phyloP scores from a whole-genome alignment of 805 yeast species.

The Danielia reshetovae region DNA sequence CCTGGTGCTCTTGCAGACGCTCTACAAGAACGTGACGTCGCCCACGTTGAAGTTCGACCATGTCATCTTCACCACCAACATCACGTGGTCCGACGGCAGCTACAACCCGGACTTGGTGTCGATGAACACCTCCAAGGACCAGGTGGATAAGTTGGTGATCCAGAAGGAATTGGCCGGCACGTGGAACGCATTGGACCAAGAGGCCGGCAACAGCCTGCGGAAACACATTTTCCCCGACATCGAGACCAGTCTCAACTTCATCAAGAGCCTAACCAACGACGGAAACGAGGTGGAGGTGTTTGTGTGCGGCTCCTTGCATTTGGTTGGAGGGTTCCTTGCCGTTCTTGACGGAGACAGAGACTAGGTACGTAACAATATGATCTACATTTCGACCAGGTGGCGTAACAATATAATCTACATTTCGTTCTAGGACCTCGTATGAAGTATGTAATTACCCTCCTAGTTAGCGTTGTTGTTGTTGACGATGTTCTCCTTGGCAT shows the following conservation, averaged over 20 bases:
- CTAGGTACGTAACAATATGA: too few species aligned
- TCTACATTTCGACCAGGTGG: too few species aligned
- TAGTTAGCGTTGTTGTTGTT: slow-evolving; percentile 18
- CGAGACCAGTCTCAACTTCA: slow-evolving; percentile 63
- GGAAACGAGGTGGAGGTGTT: slow-evolving; percentile 57
- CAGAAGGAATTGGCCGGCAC: slow-evolving; percentile 70
- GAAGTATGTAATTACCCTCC: background rate
- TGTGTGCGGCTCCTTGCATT: slow-evolving; percentile 90
- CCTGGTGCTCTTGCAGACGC: slow-evolving; percentile 50
- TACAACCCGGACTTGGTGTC: slow-evolving; percentile 84
- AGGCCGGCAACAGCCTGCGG: slow-evolving; percentile 25
- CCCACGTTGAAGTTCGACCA: slow-evolving; percentile 56
- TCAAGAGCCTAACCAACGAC: slow-evolving; percentile 41
- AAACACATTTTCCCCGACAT: slow-evolving; percentile 65
- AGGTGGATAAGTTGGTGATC: slow-evolving; percentile 73
- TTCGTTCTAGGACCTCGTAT: too few species aligned
- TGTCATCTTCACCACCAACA: slow-evolving; percentile 84
- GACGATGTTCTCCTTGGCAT: slow-evolving; percentile 41
- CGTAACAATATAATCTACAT: too few species aligned
- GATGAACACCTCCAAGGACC: slow-evolving; percentile 73
- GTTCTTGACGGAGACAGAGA: slow-evolving; percentile 58
- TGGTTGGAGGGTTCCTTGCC: slow-evolving; percentile 90
- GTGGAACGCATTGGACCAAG: slow-evolving; percentile 56
- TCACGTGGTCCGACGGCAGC: slow-evolving; percentile 81
- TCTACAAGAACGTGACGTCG: slow-evolving; percentile 39